A percentile compares a stretch with the other conserved stretches of the same genome.
These are phyloP conservation scores for Umbelopsis vinacea DNA, from an alignment of 192 early-diverging fungal species.

Conservation along the genomic window DNA sequence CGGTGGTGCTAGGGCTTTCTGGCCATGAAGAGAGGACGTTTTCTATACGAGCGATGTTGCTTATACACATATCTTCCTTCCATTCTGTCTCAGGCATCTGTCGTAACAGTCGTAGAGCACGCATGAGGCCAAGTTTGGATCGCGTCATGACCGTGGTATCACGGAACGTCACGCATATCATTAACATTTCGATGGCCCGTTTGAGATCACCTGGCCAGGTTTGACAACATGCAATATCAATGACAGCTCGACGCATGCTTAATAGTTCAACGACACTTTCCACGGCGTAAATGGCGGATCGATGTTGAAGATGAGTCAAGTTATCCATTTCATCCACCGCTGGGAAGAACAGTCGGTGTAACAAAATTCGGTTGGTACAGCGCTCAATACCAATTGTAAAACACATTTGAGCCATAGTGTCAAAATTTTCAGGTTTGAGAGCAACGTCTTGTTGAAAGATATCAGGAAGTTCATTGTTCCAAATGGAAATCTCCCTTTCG, in stretches of 20 bases:
- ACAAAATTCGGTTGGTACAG: slow-evolving; percentile 26
- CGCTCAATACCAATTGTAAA: slow-evolving; percentile 30
- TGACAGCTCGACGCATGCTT: slow-evolving; percentile 25
- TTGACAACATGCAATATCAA: slow-evolving; percentile 27
- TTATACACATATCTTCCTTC: slow-evolving; percentile 31
- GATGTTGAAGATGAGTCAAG: slow-evolving; percentile 23
- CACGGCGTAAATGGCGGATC: slow-evolving; percentile 17
- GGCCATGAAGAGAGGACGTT: slow-evolving; percentile 3
- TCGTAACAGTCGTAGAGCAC: slow-evolving; percentile 23
- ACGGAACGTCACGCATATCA: slow-evolving; percentile 13
- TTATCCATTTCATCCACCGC: background rate
- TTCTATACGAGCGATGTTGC: slow-evolving; percentile 5
- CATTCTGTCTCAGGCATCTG: slow-evolving; percentile 30
- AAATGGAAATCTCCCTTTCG: background rate
- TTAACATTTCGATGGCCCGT: slow-evolving; percentile 28
- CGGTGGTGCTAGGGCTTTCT: background rate
- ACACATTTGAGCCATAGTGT: slow-evolving; percentile 23
- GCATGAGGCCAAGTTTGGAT: slow-evolving; percentile 28
- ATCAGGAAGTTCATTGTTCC: slow-evolving; percentile 18
- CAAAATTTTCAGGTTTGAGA: slow-evolving; percentile 19
- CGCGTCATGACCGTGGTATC: slow-evolving; percentile 23
- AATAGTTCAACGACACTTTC: slow-evolving; percentile 26
- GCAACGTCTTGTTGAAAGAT: slow-evolving; percentile 11
- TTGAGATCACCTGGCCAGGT: slow-evolving; percentile 32
- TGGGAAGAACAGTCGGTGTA: slow-evolving; percentile 21